phyloP scores from a whole-genome alignment of 2,329 filamentous ascomycete species.

The Bertia moriformis region DNA sequence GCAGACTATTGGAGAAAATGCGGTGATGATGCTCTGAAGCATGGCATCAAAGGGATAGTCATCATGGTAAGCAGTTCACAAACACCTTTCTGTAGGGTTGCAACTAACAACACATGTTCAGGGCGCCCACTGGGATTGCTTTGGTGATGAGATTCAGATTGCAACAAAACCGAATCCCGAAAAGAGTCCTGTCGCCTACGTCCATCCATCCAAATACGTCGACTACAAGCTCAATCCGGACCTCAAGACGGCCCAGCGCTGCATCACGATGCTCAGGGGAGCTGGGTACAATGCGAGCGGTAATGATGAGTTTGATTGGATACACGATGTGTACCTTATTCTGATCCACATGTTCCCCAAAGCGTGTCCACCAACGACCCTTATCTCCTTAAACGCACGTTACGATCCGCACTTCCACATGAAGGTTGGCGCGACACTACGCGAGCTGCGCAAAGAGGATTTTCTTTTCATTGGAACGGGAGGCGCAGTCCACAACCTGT shows the following conservation, averaged over 20 bases:
- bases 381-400: slow-evolving; percentile 23
- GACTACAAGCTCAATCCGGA: slow-evolving; percentile 48
- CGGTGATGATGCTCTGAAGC: slow-evolving; percentile 44
- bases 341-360: slow-evolving; percentile 56
- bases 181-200: slow-evolving; percentile 53
- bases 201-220: slow-evolving; percentile 49
- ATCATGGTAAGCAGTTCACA: slow-evolving; percentile 44
- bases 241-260: slow-evolving; percentile 30
- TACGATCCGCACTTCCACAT: slow-evolving; percentile 28
- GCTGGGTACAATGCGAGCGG: slow-evolving; percentile 36
- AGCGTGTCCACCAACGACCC: slow-evolving; percentile 49
- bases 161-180: slow-evolving; percentile 41
- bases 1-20: slow-evolving; percentile 52
- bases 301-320: slow-evolving; percentile 52
- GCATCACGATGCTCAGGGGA: slow-evolving; percentile 29
- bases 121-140: slow-evolving; percentile 53
- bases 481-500: slow-evolving; percentile 57
- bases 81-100: no score
- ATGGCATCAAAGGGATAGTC: slow-evolving; percentile 45
- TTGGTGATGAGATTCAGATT: slow-evolving; percentile 40
- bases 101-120: slow-evolving; percentile 7
- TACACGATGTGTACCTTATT: slow-evolving; percentile 58
- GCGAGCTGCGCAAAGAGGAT: slow-evolving; percentile 34
- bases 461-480: slow-evolving; percentile 43
- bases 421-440: slow-evolving; percentile 38